phyloP scores from a whole-genome alignment of 495 filamentous ascomycete genomes.

The Ramalina peruviana region DNA sequence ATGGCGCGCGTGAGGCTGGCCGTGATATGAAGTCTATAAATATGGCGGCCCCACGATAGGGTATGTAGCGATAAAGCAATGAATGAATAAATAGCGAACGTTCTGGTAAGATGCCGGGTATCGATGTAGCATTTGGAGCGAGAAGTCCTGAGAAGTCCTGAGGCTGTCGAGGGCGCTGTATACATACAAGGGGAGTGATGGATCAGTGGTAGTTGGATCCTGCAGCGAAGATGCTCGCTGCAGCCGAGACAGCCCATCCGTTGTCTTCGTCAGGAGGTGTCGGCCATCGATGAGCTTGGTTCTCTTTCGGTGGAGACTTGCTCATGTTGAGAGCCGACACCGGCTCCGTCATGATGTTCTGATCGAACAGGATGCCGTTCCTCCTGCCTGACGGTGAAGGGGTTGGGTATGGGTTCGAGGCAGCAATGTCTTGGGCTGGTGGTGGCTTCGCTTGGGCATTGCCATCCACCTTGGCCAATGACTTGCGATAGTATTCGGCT shows the following conservation, averaged over 20 bases:
- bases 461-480: conserved; percentile 30
- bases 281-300: conserved; percentile 67
- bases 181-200: not conserved
- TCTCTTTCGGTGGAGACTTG: conserved; percentile 29
- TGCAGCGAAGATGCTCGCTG: conserved; percentile 61
- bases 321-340: conserved; percentile 39
- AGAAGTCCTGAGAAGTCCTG: not conserved
- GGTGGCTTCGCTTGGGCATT: conserved; percentile 32
- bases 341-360: conserved; percentile 45
- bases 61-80: no score
- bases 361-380: conserved; percentile 55
- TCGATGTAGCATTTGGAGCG: conserved; percentile 17
- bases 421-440: conserved; percentile 40
- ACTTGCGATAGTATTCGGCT: conserved; percentile 26
- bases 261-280: conserved; percentile 90
- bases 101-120: conserved; percentile 47
- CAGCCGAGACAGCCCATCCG: conserved; percentile 74
- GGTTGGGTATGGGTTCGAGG: conserved; percentile 80
- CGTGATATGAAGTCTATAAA: no score
- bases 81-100: conserved; percentile 28
- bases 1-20: no score
- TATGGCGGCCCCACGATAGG: no score
- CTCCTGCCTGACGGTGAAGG: conserved; percentile 80
- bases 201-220: conserved; percentile 36
- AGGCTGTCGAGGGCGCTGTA: not conserved